Evolutionary conservation across 306 rosid genomes (phyloP), one percentile per base, ranked within the genome.

Genomic region (Dicorynia guianensis): DNA sequence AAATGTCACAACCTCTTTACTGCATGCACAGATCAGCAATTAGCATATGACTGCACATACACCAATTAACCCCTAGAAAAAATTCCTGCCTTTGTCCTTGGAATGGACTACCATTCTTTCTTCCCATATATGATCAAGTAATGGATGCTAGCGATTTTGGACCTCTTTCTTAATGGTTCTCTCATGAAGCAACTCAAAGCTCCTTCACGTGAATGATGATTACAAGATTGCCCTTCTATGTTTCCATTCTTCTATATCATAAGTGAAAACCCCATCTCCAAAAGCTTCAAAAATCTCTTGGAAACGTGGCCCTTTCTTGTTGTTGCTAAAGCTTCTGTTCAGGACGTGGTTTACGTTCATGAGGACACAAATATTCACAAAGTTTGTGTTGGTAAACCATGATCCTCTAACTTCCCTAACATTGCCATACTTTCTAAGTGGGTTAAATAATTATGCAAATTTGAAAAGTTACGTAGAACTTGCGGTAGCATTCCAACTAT

Each of bases 191-290:
- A 8, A 1, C 20, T 57, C 76, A 33, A 56, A 66, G 18, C 53
- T 75, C 9, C 19, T 12, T 0, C 50, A 42, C 0, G 4, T 33
- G 2, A 57, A 46, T 71, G 62, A 52, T 0, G 67, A 42, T 8
- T 71, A 76, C 9, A 79, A 63, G 17, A 66, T 15, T 18, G 30
- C 59, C 12, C 79, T 74, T 20, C 72, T 78, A 39, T 0, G 17
- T 20, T 38, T 77, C 85, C 85, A 82, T 1, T 49, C 65, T 3
- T 77, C 63, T 0, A 67, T 56, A 14, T 82, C 76, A 5, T 57
- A 33, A 33, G 39, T 67, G 72, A 82, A 72, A 60, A 82, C 72
- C 39, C 85, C 85, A 12, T 81, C 81, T 56, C 85, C 85, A 1
- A 81, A 44, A 39, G n/a, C 63, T 33, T 9, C 76, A 81, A 46